A percentile compares a stretch with the other conserved stretches of the same genome.
phyloP scores from a whole-genome alignment of 148 eudicot species.

The Fagopyrum esculentum region DNA sequence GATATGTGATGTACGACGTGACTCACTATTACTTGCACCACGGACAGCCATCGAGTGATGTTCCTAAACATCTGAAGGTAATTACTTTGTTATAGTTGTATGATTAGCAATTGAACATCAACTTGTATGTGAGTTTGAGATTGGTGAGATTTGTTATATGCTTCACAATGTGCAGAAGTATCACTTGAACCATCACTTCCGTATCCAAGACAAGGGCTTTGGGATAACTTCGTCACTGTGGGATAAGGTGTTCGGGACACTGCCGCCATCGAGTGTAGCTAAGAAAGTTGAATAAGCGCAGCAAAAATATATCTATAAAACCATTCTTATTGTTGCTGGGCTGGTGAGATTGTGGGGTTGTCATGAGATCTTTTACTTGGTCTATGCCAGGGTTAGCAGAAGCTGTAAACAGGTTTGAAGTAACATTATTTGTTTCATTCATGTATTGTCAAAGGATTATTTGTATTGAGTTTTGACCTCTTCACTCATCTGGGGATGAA shows the following conservation, averaged over 20 bases:
- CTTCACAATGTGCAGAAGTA: constrained; percentile 44
- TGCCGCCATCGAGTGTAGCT: constrained; percentile 55
- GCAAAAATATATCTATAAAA: not conserved
- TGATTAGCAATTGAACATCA: not conserved
- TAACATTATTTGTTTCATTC: not conserved
- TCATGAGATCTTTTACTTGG: not conserved
- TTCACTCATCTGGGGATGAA: no score
- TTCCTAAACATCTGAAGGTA: constrained; percentile 73
- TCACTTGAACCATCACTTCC: constrained; percentile 93
- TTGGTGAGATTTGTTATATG: not conserved
- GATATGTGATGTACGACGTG: constrained; percentile 86
- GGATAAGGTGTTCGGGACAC: constrained; percentile 86
- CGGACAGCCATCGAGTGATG: constrained; percentile 61
- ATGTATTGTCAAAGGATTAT: not conserved
- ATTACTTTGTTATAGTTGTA: not conserved
- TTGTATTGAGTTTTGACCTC: no score
- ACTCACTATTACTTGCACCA: constrained; percentile 97
- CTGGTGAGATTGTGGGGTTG: not conserved
- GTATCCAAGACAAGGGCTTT: constrained; percentile 77
- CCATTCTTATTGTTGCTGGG: not conserved
- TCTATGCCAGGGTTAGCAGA: not conserved
- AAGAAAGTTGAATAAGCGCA: constrained; percentile 31
- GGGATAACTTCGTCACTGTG: constrained; percentile 86
- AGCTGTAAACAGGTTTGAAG: not conserved
- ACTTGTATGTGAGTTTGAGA: not conserved